Evolutionary conservation across 768 basidiomycete genomes (phyloP).

Genomic region (Amanita exitialis): DNA sequence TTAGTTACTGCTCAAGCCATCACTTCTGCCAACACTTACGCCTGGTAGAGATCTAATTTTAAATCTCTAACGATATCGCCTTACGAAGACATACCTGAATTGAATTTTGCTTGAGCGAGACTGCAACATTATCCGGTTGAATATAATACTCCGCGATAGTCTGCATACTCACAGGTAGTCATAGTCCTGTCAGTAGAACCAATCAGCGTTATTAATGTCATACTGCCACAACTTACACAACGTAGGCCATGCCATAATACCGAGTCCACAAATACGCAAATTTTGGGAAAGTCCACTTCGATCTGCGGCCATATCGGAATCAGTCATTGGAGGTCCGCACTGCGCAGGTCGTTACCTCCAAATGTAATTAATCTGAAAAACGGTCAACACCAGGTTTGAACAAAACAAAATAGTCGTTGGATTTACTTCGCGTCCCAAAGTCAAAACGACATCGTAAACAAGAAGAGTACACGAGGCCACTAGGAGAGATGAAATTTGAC

Average conservation of each 20-base stretch:
- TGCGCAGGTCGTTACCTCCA: too few species aligned
- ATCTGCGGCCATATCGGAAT: too few species aligned
- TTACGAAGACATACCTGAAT: neutral
- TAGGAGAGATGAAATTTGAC: neutral
- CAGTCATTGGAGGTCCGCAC: too few species aligned
- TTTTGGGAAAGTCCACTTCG: neutral
- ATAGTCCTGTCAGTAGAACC: neutral
- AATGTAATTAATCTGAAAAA: too few species aligned
- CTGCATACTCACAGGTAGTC: neutral
- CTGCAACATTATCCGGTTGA: neutral
- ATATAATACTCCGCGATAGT: neutral
- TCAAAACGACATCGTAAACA: neutral
- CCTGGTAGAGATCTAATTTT: neutral
- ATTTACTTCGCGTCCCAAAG: neutral
- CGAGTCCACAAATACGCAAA: neutral
- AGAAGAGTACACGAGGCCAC: neutral
- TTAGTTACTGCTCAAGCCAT: neutral
- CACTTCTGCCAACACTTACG: neutral
- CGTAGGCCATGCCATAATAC: neutral
- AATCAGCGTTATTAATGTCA: too few species aligned
- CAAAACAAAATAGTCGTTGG: neutral
- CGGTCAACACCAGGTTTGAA: neutral
- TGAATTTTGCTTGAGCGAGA: neutral
- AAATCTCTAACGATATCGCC: neutral
- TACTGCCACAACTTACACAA: neutral